Percentiles rank a stretch among this genome's conserved stretches.
Conservation (phyloP, 2,329 filamentous ascomycete species). For the Penicillium crustosum region DNA sequence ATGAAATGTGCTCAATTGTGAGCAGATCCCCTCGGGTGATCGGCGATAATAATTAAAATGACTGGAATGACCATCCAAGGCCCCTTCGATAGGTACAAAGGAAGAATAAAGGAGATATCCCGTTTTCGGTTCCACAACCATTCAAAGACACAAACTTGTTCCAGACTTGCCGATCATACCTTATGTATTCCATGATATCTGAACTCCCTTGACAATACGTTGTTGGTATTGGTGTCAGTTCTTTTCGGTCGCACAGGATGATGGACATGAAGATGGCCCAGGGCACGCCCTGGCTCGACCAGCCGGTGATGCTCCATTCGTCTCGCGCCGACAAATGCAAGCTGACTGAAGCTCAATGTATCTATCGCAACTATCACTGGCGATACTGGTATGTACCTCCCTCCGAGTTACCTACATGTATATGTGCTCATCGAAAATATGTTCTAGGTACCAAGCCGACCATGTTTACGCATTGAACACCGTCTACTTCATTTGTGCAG, state of each 20-base stretch:
- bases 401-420: background rate
- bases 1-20: constrained; percentile 31
- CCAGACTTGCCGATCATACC: background rate
- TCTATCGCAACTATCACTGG: constrained; percentile 29
- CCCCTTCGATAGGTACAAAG: background rate
- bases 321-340: constrained; percentile 30
- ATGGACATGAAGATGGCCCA: constrained; percentile 21
- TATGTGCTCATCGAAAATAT: background rate
- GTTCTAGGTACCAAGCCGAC: constrained; percentile 54
- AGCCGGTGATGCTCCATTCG: constrained; percentile 36
- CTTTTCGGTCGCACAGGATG: constrained; percentile 9
- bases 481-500: constrained; percentile 53
- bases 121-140: constrained; percentile 16
- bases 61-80: background rate
- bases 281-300: constrained; percentile 32
- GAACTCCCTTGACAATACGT: background rate
- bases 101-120: background rate
- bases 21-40: constrained; percentile 23
- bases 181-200: background rate
- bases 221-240: background rate
- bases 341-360: constrained; percentile 32
- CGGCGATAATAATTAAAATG: constrained; percentile 5
- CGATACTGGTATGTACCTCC: constrained; percentile 31
- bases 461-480: constrained; percentile 55
- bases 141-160: background rate